phyloP scores from a whole-genome alignment of 2,329 filamentous ascomycete genomes.

The Xylariaceae sp. region DNA sequence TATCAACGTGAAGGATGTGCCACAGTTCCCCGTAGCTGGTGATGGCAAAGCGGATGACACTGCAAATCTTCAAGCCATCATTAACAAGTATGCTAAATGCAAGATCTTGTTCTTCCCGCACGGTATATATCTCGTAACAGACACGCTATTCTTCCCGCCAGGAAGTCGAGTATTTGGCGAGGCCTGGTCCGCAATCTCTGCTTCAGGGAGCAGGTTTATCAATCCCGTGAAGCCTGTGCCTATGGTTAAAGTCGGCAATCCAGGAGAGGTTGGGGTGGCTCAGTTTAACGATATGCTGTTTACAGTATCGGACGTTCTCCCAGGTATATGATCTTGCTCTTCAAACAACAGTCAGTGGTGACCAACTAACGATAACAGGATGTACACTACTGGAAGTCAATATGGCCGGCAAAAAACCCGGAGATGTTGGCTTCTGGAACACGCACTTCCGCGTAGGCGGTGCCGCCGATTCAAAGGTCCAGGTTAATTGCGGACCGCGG shows the following conservation, averaged over 20 bases:
- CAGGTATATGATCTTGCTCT: conserved; percentile 2
- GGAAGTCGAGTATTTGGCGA: conserved; percentile 58
- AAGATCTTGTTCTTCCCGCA: conserved; percentile 48
- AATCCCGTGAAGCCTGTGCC: conserved; percentile 32
- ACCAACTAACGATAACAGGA: conserved; percentile 22
- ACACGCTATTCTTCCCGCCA: conserved; percentile 50
- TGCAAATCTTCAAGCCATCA: conserved; percentile 36
- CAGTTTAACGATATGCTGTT: conserved; percentile 58
- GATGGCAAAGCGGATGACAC: conserved; percentile 44
- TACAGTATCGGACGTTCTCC: conserved; percentile 50
- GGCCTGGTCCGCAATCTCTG: conserved; percentile 55
- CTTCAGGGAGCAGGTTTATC: conserved; percentile 48
- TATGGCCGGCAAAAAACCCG: conserved; percentile 47
- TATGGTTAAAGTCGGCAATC: conserved; percentile 46
- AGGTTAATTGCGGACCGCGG: conserved; percentile 40
- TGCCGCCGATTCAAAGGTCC: conserved; percentile 42
- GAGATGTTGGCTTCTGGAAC: conserved; percentile 56
- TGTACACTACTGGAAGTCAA: conserved; percentile 51
- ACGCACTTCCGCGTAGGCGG: conserved; percentile 51
- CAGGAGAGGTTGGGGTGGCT: conserved; percentile 51
- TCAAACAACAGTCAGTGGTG: neutral
- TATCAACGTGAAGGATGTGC: conserved; percentile 50
- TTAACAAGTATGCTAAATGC: conserved; percentile 36
- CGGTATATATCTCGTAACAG: conserved; percentile 48
- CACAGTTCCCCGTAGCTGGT: conserved; percentile 43